Evolutionary conservation across 441 rosid species (phyloP).

Genomic region (Eutrema salsugineum): DNA sequence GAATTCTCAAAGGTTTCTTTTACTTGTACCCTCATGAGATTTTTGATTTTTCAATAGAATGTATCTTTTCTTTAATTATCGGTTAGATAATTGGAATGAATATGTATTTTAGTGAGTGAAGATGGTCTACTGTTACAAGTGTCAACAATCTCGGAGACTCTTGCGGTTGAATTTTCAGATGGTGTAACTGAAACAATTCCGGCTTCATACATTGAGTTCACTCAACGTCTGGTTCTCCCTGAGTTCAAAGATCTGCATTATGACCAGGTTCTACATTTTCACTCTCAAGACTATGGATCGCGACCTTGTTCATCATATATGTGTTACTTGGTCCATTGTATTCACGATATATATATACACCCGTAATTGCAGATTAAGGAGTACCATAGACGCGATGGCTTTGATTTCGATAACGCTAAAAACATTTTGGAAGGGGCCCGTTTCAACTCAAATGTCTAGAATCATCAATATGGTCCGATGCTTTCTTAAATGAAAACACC

Average conservation of each 20-base stretch:
- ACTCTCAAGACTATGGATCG: background rate
- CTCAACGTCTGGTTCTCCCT: constrained; percentile 77
- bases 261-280: background rate
- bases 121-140: no score
- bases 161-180: constrained; percentile 59
- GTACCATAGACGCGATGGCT: constrained; percentile 79
- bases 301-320: background rate
- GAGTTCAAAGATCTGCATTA: constrained; percentile 47
- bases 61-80: no score
- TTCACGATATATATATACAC: background rate
- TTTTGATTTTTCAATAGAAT: no score
- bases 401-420: constrained; percentile 77
- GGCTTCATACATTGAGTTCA: constrained; percentile 84
- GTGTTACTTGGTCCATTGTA: no score
- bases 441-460: background rate
- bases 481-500: background rate
- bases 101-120: no score
- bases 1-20: constrained; percentile 66
- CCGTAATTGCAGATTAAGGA: constrained; percentile 46
- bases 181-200: constrained; percentile 52
- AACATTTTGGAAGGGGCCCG: constrained; percentile 75
- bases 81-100: no score
- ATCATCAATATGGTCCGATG: background rate
- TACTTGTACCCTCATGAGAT: background rate
- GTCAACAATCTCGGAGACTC: constrained; percentile 56